Percentiles rank a stretch among this genome's conserved stretches.
Evolutionary conservation across 2,329 filamentous ascomycete genomes (phyloP).

Genomic region (Lomentospora prolificans): DNA sequence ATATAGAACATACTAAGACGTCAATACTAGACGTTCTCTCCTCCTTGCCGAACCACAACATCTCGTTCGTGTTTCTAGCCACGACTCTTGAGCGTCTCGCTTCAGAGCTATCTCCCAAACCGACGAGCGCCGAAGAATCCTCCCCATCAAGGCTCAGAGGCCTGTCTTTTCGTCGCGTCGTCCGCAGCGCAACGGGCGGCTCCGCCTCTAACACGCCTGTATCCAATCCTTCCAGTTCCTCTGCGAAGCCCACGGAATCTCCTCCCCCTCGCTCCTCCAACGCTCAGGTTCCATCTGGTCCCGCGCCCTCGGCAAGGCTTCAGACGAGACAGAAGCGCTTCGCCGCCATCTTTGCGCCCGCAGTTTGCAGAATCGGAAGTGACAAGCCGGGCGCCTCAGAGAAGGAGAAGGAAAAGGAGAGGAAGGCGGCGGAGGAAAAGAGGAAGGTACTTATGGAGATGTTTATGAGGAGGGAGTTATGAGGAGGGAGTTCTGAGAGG

Average conservation of each 20-base stretch:
- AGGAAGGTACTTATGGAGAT: constrained; percentile 59
- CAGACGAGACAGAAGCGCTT: constrained; percentile 50
- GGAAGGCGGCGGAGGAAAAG: constrained; percentile 49
- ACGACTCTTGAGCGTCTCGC: constrained; percentile 56
- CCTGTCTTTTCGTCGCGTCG: constrained; percentile 7
- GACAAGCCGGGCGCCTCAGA: constrained; percentile 14
- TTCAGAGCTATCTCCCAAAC: constrained; percentile 32
- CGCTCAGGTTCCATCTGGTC: constrained; percentile 2
- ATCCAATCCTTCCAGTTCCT: constrained; percentile 25
- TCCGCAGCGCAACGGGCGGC: constrained; percentile 12
- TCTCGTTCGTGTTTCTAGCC: constrained; percentile 79
- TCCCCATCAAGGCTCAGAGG: constrained; percentile 5
- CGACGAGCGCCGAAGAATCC: neutral
- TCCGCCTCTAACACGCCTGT: constrained; percentile 6
- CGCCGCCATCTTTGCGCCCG: constrained; percentile 53
- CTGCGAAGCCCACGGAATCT: constrained; percentile 27
- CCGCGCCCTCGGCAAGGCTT: constrained; percentile 33
- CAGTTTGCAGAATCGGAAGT: constrained; percentile 45
- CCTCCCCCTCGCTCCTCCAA: constrained; percentile 15
- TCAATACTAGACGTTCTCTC: constrained; percentile 64
- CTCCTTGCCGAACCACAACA: constrained; percentile 66
- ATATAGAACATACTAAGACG: constrained; percentile 34
- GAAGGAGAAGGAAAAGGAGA: constrained; percentile 40
- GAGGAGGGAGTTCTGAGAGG: neutral
- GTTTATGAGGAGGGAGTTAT: constrained; percentile 39